Base-by-base conservation (phyloP, 2,329 filamentous ascomycete genomes). In the Ophiostoma montium region DNA sequence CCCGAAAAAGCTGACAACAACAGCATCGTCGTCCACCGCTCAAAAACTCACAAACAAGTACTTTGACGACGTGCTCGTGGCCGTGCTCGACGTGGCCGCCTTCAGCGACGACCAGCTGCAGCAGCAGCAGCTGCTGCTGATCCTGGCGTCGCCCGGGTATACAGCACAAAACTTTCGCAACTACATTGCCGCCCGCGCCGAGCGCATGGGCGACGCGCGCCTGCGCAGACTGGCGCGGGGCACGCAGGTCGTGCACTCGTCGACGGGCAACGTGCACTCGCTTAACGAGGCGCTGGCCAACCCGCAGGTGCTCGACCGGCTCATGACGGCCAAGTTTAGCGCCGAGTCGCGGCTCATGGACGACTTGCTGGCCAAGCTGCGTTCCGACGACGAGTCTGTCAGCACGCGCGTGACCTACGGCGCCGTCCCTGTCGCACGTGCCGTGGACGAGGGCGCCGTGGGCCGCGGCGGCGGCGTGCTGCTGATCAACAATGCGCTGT, bases 61-160 rank as follows among this genome's bases (percentile, higher is more conserved):
- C 70, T 95, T 80, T 66, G 77, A 83, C 30, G 84, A 82, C 52
- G 82, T 80, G 0, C 71, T 94, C 33, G 74, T 83, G 33, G 87
- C 86, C 0, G 72, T 96, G 12, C 68, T 85, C 2, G 77, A 86
- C 23, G 82, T 94, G 54, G 66, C 69, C 15, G n/a, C n/a, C n/a
- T n/a, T n/a, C n/a, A n/a, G n/a, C n/a, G n/a, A n/a, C n/a, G n/a
- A n/a, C n/a, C n/a, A n/a, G n/a, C n/a, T n/a, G n/a, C n/a, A n/a
- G n/a, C n/a, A n/a, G n/a, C 69, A 72, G 47, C 75, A 79, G 16
- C 74, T 82, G 15, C 87, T 89, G 0, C 67, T 96, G 12, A 70
- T 98, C 18, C 71, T 98, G 2, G 92, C 90, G 1, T 89, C 84
- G 53, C 90, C 92, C 0, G 92, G 90, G 0, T 98, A 94, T 62